phyloP scores from a whole-genome alignment of 768 basidiomycete genomes.

The Ramaria rubella region DNA sequence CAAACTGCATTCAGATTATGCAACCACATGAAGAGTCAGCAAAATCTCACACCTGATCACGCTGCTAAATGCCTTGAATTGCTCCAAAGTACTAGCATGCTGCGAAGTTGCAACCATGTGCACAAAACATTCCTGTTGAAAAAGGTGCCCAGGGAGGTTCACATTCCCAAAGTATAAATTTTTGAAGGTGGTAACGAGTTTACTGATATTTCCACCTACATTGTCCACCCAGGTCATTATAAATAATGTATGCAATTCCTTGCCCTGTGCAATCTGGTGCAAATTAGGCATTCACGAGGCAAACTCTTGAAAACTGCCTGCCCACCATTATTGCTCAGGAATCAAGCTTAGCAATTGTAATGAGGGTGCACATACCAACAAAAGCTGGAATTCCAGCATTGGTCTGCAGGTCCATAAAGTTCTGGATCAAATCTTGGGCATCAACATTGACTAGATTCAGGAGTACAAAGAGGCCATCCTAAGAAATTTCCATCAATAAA shows the following conservation, averaged over 20 bases:
- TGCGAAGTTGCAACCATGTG: background rate
- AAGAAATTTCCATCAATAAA: background rate
- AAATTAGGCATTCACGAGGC: constrained; percentile 10
- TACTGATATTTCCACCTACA: constrained; percentile 11
- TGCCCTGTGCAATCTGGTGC: background rate
- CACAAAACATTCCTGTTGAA: constrained; percentile 2
- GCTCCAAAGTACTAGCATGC: background rate
- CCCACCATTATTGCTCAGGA: too few species aligned
- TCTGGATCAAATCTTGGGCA: background rate
- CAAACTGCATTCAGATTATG: background rate
- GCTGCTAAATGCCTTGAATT: too few species aligned
- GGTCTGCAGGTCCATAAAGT: background rate
- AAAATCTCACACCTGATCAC: background rate
- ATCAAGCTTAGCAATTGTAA: background rate
- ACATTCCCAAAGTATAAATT: background rate
- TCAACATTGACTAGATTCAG: background rate
- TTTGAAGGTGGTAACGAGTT: background rate
- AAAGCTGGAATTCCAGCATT: background rate
- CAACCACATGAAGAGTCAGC: background rate
- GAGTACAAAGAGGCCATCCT: too few species aligned
- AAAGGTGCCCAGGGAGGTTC: background rate
- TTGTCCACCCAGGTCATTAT: constrained; percentile 10
- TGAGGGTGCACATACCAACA: background rate
- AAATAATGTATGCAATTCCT: background rate
- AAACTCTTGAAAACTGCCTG: background rate